Conservation (phyloP, 805 yeast species). For the Cyberlindnera misumaiensis region DNA sequence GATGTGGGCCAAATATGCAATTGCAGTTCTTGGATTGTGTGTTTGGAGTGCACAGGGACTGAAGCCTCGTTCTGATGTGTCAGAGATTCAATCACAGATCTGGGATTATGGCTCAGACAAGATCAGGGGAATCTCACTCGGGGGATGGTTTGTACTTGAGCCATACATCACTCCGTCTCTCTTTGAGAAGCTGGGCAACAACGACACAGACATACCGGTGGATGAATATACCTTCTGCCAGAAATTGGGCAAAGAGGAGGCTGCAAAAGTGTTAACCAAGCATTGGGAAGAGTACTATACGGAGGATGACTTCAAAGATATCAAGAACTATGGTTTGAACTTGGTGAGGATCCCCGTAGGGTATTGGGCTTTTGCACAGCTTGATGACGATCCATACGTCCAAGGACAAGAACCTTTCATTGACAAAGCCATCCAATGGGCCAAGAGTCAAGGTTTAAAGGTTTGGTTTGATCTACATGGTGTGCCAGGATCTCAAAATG, state of each 20-base stretch:
- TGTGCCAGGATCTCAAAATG: constrained; percentile 80
- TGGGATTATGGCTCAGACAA: constrained; percentile 20
- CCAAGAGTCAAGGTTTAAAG: constrained; percentile 48
- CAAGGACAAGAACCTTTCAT: constrained; percentile 60
- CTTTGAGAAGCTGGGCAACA: constrained; percentile 34
- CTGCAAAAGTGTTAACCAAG: constrained; percentile 32
- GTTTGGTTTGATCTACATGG: constrained; percentile 79
- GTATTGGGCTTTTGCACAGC: constrained; percentile 57
- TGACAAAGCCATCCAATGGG: constrained; percentile 64
- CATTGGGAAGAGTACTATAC: constrained; percentile 58
- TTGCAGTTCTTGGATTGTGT: too few relatives aligned
- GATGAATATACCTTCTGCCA: constrained; percentile 56
- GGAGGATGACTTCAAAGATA: constrained; percentile 49
- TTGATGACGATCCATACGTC: constrained; percentile 53
- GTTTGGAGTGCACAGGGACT: neutral
- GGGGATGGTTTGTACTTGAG: constrained; percentile 70
- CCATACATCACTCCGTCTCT: constrained; percentile 66
- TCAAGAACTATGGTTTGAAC: constrained; percentile 49
- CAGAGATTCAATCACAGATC: neutral
- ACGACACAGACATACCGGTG: constrained; percentile 36
- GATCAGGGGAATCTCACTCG: constrained; percentile 44
- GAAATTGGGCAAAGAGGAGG: constrained; percentile 40
- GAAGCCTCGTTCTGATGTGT: neutral
- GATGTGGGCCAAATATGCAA: too few relatives aligned
- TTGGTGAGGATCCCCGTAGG: constrained; percentile 75